Percentiles rank a stretch among this genome's conserved stretches.
Conservation (phyloP, 176 grass and related monocot genomes). For the Hsuehochloa calcarea region DNA sequence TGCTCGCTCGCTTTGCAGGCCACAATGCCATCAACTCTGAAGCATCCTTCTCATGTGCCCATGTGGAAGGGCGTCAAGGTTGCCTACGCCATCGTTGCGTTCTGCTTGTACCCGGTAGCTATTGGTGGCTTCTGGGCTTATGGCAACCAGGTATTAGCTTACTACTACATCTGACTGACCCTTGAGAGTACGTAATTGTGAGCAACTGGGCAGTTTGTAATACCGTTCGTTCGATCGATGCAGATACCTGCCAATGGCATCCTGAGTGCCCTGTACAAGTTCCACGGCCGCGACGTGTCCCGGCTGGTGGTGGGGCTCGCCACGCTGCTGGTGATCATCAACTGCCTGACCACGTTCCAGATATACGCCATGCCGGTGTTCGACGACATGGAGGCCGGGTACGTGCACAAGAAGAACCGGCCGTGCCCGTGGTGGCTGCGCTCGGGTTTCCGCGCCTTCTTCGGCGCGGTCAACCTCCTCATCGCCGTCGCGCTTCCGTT, state of each 20-base stretch:
- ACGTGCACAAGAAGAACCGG: constrained; percentile 65
- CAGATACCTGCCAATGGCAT: constrained; percentile 77
- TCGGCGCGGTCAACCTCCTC: constrained; percentile 54
- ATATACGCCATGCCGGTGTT: constrained; percentile 93
- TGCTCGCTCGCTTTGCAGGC: constrained; percentile 51
- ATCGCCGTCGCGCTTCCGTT: constrained; percentile 83
- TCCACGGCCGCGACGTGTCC: constrained; percentile 73
- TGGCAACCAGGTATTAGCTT: constrained; percentile 55
- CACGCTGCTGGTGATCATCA: constrained; percentile 75
- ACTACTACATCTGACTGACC: background rate
- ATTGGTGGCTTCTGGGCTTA: constrained; percentile 96
- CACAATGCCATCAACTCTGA: constrained; percentile 88
- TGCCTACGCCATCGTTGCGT: constrained; percentile 62
- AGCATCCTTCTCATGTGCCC: constrained; percentile 81
- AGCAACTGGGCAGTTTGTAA: background rate
- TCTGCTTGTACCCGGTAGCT: constrained; percentile 76
- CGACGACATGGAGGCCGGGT: constrained; percentile 83
- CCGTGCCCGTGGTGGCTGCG: constrained; percentile 87
- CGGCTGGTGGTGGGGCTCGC: constrained; percentile 52
- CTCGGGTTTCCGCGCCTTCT: constrained; percentile 49
- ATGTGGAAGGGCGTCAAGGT: constrained; percentile 96
- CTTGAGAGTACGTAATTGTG: background rate
- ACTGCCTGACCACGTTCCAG: constrained; percentile 83
- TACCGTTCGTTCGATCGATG: background rate
- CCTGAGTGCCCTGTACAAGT: constrained; percentile 59